phyloP scores from a whole-genome alignment of 805 yeast species.

The Teunomyces atbi region DNA sequence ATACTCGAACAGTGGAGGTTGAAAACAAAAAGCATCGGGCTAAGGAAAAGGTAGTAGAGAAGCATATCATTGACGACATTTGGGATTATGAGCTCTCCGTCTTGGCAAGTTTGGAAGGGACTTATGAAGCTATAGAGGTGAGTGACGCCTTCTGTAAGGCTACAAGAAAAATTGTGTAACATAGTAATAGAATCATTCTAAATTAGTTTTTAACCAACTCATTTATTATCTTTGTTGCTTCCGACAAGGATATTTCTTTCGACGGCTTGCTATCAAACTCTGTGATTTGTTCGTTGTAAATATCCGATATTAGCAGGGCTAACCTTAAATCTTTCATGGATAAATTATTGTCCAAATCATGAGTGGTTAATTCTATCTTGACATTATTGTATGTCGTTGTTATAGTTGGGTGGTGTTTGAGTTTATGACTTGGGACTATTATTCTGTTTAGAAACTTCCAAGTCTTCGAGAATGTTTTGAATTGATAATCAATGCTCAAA shows the following conservation, averaged over 20 bases:
- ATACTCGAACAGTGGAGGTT: slow-evolving; percentile 64
- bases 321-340: slow-evolving; percentile 58
- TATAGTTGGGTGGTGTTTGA: slow-evolving; percentile 72
- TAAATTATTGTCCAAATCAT: slow-evolving; percentile 51
- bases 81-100: slow-evolving; percentile 67
- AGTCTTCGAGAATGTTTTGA: slow-evolving; percentile 57
- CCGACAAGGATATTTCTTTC: slow-evolving; percentile 9
- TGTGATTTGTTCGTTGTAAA: slow-evolving; percentile 1
- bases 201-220: slow-evolving; percentile 9
- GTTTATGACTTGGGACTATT: slow-evolving; percentile 53
- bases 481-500: slow-evolving; percentile 37
- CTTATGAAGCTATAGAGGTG: slow-evolving; percentile 89
- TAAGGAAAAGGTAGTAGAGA: slow-evolving; percentile 39
- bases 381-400: slow-evolving; percentile 62
- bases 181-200: not conserved
- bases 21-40: slow-evolving; percentile 18
- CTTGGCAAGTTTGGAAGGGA: slow-evolving; percentile 83
- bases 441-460: slow-evolving; percentile 65
- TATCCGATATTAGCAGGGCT: slow-evolving; percentile 41
- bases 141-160: slow-evolving; percentile 73
- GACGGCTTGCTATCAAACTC: not conserved
- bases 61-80: slow-evolving; percentile 68
- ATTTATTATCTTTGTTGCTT: slow-evolving; percentile 12
- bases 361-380: slow-evolving; percentile 56
- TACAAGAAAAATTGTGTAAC: slow-evolving; percentile 10